Evolutionary conservation across 306 rosid genomes (phyloP).

Genomic region (Cicer cuneatum): DNA sequence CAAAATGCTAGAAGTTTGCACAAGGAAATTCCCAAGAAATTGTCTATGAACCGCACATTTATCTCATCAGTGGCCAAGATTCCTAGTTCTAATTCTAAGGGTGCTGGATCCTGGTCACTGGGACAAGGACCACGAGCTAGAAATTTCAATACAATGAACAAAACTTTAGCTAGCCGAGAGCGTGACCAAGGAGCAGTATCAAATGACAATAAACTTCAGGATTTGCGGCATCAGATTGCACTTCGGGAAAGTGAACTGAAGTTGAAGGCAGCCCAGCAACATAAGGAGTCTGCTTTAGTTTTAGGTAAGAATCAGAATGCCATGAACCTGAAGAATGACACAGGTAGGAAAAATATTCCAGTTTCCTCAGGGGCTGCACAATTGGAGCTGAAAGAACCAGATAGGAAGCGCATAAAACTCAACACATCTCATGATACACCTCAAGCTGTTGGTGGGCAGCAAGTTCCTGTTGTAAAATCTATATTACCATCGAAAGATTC

Average conservation of each 20-base stretch:
- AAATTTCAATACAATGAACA: conserved; percentile 54
- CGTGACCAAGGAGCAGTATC: conserved; percentile 58
- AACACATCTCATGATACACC: conserved; percentile 51
- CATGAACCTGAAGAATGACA: conserved; percentile 51
- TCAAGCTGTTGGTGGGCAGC: conserved; percentile 50
- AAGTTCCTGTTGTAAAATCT: conserved; percentile 49
- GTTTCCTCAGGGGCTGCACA: conserved; percentile 49
- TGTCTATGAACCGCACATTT: conserved; percentile 55
- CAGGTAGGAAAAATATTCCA: conserved; percentile 49
- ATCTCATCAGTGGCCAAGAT: conserved; percentile 49
- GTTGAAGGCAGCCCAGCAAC: conserved; percentile 74
- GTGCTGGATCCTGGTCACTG: conserved; percentile 50
- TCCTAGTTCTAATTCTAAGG: conserved; percentile 59
- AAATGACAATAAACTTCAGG: conserved; percentile 73
- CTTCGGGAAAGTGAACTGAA: conserved; percentile 80
- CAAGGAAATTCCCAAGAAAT: conserved; percentile 61
- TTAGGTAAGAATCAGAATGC: conserved; percentile 55
- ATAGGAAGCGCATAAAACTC: conserved; percentile 71
- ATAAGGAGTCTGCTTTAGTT: conserved; percentile 65
- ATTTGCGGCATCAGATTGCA: conserved; percentile 94
- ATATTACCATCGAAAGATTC: conserved; percentile 54
- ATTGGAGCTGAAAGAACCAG: conserved; percentile 64
- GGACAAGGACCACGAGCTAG: conserved; percentile 63
- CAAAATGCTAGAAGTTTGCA: conserved; percentile 50
- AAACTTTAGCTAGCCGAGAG: conserved; percentile 54